Evolutionary conservation across 495 filamentous ascomycete species (phyloP).

Genomic region (Podospora sp.): DNA sequence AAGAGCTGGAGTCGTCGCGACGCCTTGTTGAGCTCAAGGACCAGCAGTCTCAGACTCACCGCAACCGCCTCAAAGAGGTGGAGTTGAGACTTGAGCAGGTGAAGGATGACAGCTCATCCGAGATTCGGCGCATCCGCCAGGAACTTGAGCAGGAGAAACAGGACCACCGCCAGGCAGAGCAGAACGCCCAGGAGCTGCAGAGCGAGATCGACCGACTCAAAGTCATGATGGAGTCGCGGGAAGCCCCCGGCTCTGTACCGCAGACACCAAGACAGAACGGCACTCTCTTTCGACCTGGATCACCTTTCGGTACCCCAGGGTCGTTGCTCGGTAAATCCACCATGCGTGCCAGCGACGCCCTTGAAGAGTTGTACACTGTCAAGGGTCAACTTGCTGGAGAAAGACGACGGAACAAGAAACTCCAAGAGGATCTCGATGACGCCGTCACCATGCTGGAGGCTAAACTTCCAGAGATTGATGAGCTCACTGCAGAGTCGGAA

Average conservation of each 20-base stretch:
- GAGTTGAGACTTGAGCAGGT: conserved; percentile 74
- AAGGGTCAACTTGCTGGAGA: conserved; percentile 62
- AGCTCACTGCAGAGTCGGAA: conserved; percentile 67
- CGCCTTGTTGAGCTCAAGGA: conserved; percentile 84
- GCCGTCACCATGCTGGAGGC: conserved; percentile 70
- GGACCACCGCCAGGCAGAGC: conserved; percentile 70
- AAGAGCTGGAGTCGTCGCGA: conserved; percentile 76
- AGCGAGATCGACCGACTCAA: conserved; percentile 66
- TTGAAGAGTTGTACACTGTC: conserved; percentile 57
- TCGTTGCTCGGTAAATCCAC: conserved; percentile 50
- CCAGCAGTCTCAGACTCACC: conserved; percentile 78
- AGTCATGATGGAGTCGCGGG: conserved; percentile 39
- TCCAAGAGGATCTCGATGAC: conserved; percentile 75
- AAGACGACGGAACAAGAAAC: conserved; percentile 68
- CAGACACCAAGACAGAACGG: conserved; percentile 64
- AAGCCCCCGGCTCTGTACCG: conserved; percentile 45
- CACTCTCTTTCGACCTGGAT: conserved; percentile 46
- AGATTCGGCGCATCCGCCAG: conserved; percentile 74
- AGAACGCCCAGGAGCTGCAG: conserved; percentile 74
- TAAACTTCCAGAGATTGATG: conserved; percentile 67
- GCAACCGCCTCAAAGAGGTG: conserved; percentile 78
- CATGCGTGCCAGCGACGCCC: conserved; percentile 52
- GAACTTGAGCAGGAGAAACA: conserved; percentile 80
- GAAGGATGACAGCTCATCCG: conserved; percentile 77
- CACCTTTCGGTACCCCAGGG: conserved; percentile 56